These are phyloP conservation scores for Phytophthora syringae DNA, from an alignment of 352 stramenopile species.

Conservation along the genomic window DNA sequence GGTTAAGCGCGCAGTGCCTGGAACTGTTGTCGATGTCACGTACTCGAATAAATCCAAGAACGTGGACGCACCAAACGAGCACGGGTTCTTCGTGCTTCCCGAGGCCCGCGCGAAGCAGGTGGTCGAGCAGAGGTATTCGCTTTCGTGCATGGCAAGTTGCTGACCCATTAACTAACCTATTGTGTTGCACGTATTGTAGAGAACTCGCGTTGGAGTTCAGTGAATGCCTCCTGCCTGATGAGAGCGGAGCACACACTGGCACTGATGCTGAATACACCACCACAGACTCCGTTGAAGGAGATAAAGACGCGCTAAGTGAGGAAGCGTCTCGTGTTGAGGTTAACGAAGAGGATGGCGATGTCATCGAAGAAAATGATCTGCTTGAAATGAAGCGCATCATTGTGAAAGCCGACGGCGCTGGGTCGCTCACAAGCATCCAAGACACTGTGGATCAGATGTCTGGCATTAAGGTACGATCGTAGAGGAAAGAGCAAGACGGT, in stretches of 20 bases:
- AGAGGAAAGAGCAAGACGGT: not conserved
- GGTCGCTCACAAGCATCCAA: constrained; percentile 84
- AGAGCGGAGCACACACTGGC: constrained; percentile 12
- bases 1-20: constrained; percentile 58
- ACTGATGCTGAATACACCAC: constrained; percentile 29
- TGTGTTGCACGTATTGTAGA: constrained; percentile 26
- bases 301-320: constrained; percentile 10
- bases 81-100: constrained; percentile 76
- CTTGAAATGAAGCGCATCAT: constrained; percentile 71
- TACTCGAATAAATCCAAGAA: constrained; percentile 86
- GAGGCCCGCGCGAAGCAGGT: constrained; percentile 72
- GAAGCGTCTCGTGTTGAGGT: constrained; percentile 5
- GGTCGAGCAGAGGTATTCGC: constrained; percentile 68
- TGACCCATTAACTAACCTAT: not conserved
- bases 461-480: constrained; percentile 52
- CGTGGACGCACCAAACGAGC: constrained; percentile 83
- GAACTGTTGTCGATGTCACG: constrained; percentile 81
- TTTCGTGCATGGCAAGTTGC: not conserved
- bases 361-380: constrained; percentile 51
- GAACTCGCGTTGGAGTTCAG: constrained; percentile 79
- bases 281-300: constrained; percentile 1
- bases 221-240: constrained; percentile 52
- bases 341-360: constrained; percentile 23
- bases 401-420: constrained; percentile 79
- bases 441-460: constrained; percentile 82